Conservation (phyloP, 2,329 filamentous ascomycete genomes). For the Teratosphaeria viscida region DNA sequence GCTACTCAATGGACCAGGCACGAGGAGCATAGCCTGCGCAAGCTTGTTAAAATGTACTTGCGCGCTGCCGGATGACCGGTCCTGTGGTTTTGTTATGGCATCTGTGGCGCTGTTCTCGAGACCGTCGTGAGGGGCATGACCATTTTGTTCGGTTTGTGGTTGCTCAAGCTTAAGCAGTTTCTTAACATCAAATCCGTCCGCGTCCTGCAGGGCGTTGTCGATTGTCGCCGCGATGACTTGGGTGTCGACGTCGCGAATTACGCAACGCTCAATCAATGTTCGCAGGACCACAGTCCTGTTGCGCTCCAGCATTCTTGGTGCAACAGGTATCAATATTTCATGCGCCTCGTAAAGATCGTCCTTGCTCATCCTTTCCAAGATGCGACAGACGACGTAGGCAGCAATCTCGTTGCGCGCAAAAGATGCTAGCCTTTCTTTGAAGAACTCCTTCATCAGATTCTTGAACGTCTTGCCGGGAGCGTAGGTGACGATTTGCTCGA, state of each 20-base stretch:
- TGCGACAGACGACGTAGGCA: conserved; percentile 72
- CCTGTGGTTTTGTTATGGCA: conserved; percentile 8
- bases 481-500: conserved; percentile 75
- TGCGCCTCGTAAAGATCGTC: conserved; percentile 72
- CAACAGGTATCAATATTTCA: conserved; percentile 59
- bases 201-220: conserved; percentile 44
- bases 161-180: conserved; percentile 51
- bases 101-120: conserved; percentile 5
- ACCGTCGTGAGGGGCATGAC: conserved; percentile 8
- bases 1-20: conserved; percentile 57
- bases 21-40: conserved; percentile 65
- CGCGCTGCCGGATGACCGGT: conserved; percentile 16
- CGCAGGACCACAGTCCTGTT: conserved; percentile 70
- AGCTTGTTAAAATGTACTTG: conserved; percentile 61
- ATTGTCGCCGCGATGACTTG: conserved; percentile 46
- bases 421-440: conserved; percentile 68
- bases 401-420: conserved; percentile 84
- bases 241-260: conserved; percentile 52
- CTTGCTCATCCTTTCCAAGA: conserved; percentile 73
- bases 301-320: conserved; percentile 62
- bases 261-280: conserved; percentile 72
- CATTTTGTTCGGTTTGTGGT: conserved; percentile 3
- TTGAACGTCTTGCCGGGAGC: conserved; percentile 88
- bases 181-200: conserved; percentile 43
- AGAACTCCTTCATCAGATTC: conserved; percentile 66